These are phyloP conservation scores for Austroboletus rostrupii DNA, from an alignment of 1,284 basidiomycete species.

Conservation along the genomic window DNA sequence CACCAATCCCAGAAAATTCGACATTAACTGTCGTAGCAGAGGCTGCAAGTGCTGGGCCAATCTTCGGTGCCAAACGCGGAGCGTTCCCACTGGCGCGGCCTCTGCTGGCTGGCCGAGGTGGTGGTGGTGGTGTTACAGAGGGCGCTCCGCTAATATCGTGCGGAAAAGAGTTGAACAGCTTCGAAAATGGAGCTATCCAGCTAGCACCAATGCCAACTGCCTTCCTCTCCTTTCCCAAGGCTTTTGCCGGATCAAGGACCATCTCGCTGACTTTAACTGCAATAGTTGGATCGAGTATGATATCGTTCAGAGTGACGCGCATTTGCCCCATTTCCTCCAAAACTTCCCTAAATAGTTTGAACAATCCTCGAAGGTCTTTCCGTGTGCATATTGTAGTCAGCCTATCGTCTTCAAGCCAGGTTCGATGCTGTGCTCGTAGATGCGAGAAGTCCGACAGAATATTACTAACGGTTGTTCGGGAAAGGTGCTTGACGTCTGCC, in stretches of 20 bases:
- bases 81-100: constrained; percentile 20
- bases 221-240: constrained; percentile 36
- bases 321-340: constrained; percentile 83
- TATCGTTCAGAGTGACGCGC: constrained; percentile 82
- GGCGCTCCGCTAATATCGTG: constrained; percentile 14
- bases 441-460: constrained; percentile 72
- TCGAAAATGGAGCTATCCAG: constrained; percentile 84
- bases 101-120: constrained; percentile 17
- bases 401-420: constrained; percentile 67
- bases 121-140: constrained; percentile 22
- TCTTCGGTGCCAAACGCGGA: constrained; percentile 61
- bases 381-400: constrained; percentile 63
- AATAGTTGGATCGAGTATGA: constrained; percentile 82
- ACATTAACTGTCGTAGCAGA: constrained; percentile 89
- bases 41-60: constrained; percentile 77
- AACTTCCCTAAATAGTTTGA: constrained; percentile 84
- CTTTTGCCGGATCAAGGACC: constrained; percentile 62
- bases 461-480: constrained; percentile 75
- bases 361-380: constrained; percentile 79
- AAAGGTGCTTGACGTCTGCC: constrained; percentile 84
- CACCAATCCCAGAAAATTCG: constrained; percentile 80
- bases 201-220: constrained; percentile 31
- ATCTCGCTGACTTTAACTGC: constrained; percentile 71
- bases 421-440: constrained; percentile 76
- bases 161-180: constrained; percentile 51